phyloP scores from a whole-genome alignment of 176 grass and related monocot genomes.

The Bonia amplexicaulis region DNA sequence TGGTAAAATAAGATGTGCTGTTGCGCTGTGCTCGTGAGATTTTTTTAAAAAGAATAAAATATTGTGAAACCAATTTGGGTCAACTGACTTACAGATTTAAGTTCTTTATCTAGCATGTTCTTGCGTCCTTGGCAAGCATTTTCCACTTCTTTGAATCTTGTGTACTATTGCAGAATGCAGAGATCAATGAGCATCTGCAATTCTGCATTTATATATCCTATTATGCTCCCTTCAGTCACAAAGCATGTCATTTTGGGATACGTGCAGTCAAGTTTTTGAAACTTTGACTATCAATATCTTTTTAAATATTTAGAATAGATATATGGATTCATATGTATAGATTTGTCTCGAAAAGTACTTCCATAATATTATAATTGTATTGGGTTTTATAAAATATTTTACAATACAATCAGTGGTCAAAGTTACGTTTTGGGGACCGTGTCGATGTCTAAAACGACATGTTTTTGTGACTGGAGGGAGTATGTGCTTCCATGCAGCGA shows the following conservation, averaged over 20 bases:
- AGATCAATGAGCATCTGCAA: neutral
- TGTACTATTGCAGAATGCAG: neutral
- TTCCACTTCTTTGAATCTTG: constrained; percentile 1
- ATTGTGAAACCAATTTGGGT: neutral
- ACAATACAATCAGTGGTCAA: too few species aligned
- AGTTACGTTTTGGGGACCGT: too few species aligned
- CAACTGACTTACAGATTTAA: neutral
- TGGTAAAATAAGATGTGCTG: neutral
- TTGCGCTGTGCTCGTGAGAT: neutral
- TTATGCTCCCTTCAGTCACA: neutral
- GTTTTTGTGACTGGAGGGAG: too few species aligned
- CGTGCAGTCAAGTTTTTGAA: too few species aligned
- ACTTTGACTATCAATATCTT: too few species aligned
- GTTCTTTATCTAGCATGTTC: neutral
- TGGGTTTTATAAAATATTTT: too few species aligned
- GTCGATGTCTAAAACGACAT: too few species aligned
- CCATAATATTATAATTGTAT: too few species aligned
- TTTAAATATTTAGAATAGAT: too few species aligned
- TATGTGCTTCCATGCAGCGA: neutral
- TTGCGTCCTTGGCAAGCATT: neutral
- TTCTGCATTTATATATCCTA: neutral
- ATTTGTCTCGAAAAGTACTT: too few species aligned
- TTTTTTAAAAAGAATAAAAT: neutral
- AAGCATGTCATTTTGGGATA: too few species aligned
- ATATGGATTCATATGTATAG: too few species aligned